Conservation (phyloP, 2,329 filamentous ascomycete species). For the Colletotrichum somersetense region DNA sequence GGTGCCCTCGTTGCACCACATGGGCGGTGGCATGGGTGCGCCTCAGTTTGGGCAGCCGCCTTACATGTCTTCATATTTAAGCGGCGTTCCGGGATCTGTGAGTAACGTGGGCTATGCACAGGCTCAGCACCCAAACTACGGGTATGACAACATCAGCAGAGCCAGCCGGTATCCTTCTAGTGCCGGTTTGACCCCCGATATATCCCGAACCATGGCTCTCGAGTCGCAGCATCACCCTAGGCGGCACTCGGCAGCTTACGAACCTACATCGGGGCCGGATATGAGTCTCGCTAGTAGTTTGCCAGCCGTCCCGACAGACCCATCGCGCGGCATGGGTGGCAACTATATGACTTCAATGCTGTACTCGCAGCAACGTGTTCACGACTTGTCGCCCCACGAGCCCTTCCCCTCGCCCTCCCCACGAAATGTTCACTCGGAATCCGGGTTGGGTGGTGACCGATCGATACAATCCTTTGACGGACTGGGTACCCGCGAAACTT, state of each 20-base stretch:
- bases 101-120: constrained; percentile 27
- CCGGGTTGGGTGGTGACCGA: constrained; percentile 29
- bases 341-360: constrained; percentile 36
- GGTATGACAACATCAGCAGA: constrained; percentile 25
- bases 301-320: constrained; percentile 27
- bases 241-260: constrained; percentile 37
- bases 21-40: constrained; percentile 20
- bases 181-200: constrained; percentile 24
- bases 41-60: constrained; percentile 24
- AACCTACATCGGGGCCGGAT: constrained; percentile 25
- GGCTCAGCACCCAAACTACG: constrained; percentile 24
- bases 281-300: constrained; percentile 33
- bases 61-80: constrained; percentile 32
- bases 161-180: constrained; percentile 23
- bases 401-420: constrained; percentile 29
- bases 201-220: constrained; percentile 30
- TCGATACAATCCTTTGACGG: constrained; percentile 27
- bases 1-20: constrained; percentile 34
- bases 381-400: constrained; percentile 36
- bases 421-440: constrained; percentile 30
- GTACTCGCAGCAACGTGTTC: constrained; percentile 32
- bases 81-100: constrained; percentile 20
- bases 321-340: constrained; percentile 11
- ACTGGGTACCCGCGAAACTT: constrained; percentile 25
- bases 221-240: constrained; percentile 36